Conservation (phyloP, 768 basidiomycete species). For the Hemileccinum rubropunctum region DNA sequence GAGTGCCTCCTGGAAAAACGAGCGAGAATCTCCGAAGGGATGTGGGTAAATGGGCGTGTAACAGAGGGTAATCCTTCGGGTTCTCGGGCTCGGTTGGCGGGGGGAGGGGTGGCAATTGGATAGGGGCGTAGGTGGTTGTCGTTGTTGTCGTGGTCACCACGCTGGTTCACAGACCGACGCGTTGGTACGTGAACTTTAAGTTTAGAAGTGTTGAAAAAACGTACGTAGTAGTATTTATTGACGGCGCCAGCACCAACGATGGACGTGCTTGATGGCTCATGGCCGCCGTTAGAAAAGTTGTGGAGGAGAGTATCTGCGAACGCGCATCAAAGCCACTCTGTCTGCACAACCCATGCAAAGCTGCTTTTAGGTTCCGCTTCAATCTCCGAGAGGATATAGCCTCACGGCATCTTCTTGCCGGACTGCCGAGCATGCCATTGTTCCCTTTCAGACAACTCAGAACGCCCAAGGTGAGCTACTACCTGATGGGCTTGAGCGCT, state of each 20-base stretch:
- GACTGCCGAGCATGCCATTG: conserved; percentile 14
- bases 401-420: conserved; percentile 23
- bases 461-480: too few species aligned
- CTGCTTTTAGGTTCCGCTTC: conserved; percentile 25
- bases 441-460: conserved; percentile 5
- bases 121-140: conserved; percentile 88
- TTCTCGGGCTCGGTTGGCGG: conserved; percentile 70
- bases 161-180: conserved; percentile 39
- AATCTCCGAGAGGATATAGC: conserved; percentile 12
- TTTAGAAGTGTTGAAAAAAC: conserved; percentile 25
- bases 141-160: conserved; percentile 92
- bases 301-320: conserved; percentile 25
- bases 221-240: conserved; percentile 83
- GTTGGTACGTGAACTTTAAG: conserved; percentile 14
- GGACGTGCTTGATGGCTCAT: conserved; percentile 69
- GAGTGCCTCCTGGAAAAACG: conserved; percentile 76
- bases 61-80: conserved; percentile 74
- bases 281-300: conserved; percentile 31
- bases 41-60: conserved; percentile 70
- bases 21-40: conserved; percentile 75
- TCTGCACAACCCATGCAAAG: conserved; percentile 30
- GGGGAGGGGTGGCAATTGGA: conserved; percentile 73
- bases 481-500: too few species aligned
- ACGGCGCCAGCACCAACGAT: conserved; percentile 69
- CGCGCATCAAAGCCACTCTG: conserved; percentile 34